Base-by-base conservation (phyloP, 805 yeast species). In the Hanseniaspora thailandica region DNA sequence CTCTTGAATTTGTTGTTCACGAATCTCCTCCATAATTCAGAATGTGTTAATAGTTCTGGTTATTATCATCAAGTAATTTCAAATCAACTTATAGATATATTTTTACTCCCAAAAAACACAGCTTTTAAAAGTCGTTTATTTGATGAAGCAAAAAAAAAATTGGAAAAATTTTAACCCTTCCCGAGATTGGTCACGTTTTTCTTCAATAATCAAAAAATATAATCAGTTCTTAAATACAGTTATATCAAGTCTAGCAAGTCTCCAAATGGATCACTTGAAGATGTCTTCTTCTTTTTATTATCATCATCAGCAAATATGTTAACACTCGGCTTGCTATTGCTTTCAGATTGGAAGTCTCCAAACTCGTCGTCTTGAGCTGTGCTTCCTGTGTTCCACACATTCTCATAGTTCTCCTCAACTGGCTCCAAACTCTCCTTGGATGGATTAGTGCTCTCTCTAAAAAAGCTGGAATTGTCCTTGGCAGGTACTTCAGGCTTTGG, bases 1-100 rank as follows among this genome's bases (percentile, higher is more conserved):
- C 66, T 90, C 98, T 68, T 90, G 96, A 28, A 63, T 66, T 64
- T 90, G 97, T 63, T 93, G 97, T 65, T 86, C 96, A 49, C 54
- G 54, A 34, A 28, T 23, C 10, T 49, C 54, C n/a, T 41, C 54
- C 54, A 49, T 49, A 50, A 39, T 23, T 39, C n/a, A n/a, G n/a
- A n/a, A n/a, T n/a, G n/a, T n/a, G n/a, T n/a, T n/a, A n/a, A n/a
- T n/a, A n/a, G n/a, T n/a, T n/a, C n/a, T n/a, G n/a, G n/a, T n/a
- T n/a, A n/a, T n/a, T n/a, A n/a, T n/a, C n/a, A n/a, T n/a, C n/a
- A n/a, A n/a, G n/a, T n/a, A n/a, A n/a, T n/a, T n/a, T n/a, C n/a
- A n/a, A n/a, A n/a, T n/a, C n/a, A n/a, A n/a, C n/a, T n/a, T n/a
- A n/a, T n/a, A n/a, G n/a, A n/a, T n/a, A n/a, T n/a, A n/a, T n/a